Base-by-base conservation (phyloP, 2,329 filamentous ascomycete genomes). In the Cladosporium sp. region DNA sequence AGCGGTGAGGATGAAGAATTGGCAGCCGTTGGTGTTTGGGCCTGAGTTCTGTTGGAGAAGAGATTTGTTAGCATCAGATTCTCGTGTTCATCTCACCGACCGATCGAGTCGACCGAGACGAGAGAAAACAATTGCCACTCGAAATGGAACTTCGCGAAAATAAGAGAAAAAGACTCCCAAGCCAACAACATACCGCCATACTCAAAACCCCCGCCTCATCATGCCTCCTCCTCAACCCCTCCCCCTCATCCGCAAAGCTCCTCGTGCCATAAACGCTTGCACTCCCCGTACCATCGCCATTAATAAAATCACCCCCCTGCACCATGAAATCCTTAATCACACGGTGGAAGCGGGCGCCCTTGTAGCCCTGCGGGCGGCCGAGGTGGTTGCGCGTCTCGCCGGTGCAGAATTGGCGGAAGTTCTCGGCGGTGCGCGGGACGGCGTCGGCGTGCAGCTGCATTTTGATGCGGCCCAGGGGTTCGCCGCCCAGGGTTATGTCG, bases 251-350 rank as follows among this genome's bases (percentile, higher is more conserved):
- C 4, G 84, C 82, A 65, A 97, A 97, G 40, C 83, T 80, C 61
- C 86, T 84, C 44, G 82, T 85, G 51, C 90, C 89, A 74, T 95
- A 97, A 68, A 97, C 96, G 4, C 51, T 88, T 9, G 85, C 86
- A 41, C 85, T 90, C 7, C 93, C 93, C 1, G 89, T 95, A 44
- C 93, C 93, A 69, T 97, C 88, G 47, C 90, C 89, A 63, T 96
- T 90, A 38, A 96, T 75, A 68, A 97, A 97, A 70, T 99, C 93
- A 48, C 93, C 93, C 40, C 92, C 92, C 70, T 99, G 93, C 64
- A 93, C 88, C 92, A 97, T 97, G 74, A 97, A 96, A 63, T 88
- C 87, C 72, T 88, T 88, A 68, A 96, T 96, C 62, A 97, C 89
- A 52, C 93, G 85, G 71, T 97, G 93, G 64, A 97, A 96, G 69